Percentiles rank a stretch among this genome's conserved stretches.
phyloP scores from a whole-genome alignment of 192 early-diverging fungal species.

The Haplosporangium gracile region DNA sequence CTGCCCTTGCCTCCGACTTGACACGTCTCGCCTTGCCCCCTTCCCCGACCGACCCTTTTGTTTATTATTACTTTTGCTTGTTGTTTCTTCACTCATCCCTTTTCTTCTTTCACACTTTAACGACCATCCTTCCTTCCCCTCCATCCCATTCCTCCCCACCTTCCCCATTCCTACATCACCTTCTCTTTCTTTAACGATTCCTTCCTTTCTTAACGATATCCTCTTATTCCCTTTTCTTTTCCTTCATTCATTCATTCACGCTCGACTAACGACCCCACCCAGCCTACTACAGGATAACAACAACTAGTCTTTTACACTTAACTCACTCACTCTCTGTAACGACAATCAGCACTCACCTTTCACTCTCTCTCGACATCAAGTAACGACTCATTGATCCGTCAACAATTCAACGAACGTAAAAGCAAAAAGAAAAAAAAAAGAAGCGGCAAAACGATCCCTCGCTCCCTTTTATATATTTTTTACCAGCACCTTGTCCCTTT shows the following conservation, averaged over 20 bases:
- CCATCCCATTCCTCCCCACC: neutral
- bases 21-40: neutral
- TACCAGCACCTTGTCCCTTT: neutral
- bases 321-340: neutral
- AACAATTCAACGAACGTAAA: constrained; percentile 1
- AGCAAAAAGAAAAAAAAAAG: neutral
- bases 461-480: constrained; percentile 23
- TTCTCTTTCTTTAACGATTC: constrained; percentile 7
- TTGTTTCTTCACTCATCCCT: neutral
- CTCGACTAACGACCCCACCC: constrained; percentile 17
- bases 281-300: constrained; percentile 15
- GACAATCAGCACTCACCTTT: neutral
- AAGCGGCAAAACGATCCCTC: neutral
- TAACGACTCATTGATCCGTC: neutral
- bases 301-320: neutral
- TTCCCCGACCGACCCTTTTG: neutral
- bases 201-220: constrained; percentile 9
- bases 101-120: neutral
- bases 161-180: neutral
- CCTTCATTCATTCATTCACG: neutral
- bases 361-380: constrained; percentile 2
- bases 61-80: neutral
- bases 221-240: neutral
- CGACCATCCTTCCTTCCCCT: constrained; percentile 3
- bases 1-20: neutral